phyloP scores from a whole-genome alignment of 192 early-diverging fungal species.

The Backusella sp. region DNA sequence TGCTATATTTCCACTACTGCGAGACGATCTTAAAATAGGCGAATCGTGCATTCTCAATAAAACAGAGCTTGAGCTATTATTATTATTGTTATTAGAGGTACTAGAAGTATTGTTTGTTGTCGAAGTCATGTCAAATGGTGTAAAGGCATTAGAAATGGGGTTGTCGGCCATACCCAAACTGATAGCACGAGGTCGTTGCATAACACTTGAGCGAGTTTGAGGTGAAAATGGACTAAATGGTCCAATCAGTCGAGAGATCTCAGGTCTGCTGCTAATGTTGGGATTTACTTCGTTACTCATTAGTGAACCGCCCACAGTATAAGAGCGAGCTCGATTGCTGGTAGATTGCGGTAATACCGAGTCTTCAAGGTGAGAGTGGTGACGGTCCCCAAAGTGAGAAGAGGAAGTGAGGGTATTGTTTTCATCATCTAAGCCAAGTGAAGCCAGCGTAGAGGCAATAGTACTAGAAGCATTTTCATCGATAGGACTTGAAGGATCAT shows the following conservation, averaged over 20 bases:
- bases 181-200: conserved; percentile 24
- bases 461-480: conserved; percentile 21
- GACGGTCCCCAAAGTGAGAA: background rate
- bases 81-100: background rate
- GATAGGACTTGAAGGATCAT: conserved; percentile 4
- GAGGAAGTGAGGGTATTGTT: background rate
- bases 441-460: conserved; percentile 31
- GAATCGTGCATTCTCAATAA: conserved; percentile 5
- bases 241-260: conserved; percentile 5
- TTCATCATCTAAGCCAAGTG: conserved; percentile 30
- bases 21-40: conserved; percentile 1
- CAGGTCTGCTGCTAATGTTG: background rate
- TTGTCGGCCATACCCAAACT: conserved; percentile 29
- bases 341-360: background rate
- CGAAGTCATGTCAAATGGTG: conserved; percentile 10
- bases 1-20: background rate
- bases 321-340: conserved; percentile 18
- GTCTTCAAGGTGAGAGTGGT: background rate
- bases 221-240: conserved; percentile 16
- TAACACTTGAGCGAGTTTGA: conserved; percentile 8
- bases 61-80: background rate
- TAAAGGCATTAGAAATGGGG: conserved; percentile 12
- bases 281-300: background rate
- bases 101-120: background rate
- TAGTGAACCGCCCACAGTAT: conserved; percentile 13